phyloP scores from a whole-genome alignment of 208 protist species.

The Phytomonas sp. region DNA sequence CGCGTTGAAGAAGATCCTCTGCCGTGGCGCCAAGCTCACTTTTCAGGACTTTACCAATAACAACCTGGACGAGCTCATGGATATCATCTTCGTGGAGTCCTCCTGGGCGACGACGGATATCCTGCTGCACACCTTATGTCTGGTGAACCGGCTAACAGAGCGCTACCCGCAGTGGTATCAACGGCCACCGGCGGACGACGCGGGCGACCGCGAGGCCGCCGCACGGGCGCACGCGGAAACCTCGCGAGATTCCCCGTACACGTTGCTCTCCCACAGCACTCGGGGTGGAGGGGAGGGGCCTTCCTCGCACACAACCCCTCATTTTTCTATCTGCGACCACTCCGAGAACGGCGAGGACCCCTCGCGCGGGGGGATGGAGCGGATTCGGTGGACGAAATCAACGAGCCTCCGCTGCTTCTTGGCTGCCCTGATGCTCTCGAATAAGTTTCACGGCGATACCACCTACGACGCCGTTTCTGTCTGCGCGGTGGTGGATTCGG shows the following conservation, averaged over 20 bases:
- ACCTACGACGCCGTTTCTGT: constrained; percentile 32
- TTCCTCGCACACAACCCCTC: too few species aligned
- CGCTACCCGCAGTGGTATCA: constrained; percentile 23
- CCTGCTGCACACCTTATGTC: constrained; percentile 30
- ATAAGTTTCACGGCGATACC: constrained; percentile 38
- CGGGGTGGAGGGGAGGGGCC: too few species aligned
- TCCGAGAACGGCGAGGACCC: neutral
- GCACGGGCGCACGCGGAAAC: constrained; percentile 16
- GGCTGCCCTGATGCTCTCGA: constrained; percentile 22
- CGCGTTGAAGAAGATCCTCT: constrained; percentile 12
- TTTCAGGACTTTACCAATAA: constrained; percentile 18
- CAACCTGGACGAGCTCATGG: constrained; percentile 28
- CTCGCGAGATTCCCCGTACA: constrained; percentile 17
- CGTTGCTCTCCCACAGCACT: too few species aligned
- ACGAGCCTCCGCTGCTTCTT: constrained; percentile 24
- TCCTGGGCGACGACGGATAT: constrained; percentile 27
- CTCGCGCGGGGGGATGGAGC: constrained; percentile 5
- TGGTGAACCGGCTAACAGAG: constrained; percentile 30
- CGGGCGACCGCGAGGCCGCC: constrained; percentile 1
- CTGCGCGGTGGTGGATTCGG: constrained; percentile 16
- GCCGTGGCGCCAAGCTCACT: constrained; percentile 10
- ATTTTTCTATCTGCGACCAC: too few species aligned
- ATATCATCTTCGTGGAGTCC: constrained; percentile 20
- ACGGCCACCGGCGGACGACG: constrained; percentile 7
- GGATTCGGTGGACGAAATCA: constrained; percentile 11